Conservation (phyloP, 2,329 filamentous ascomycete species). For the Beauveria asiatica region DNA sequence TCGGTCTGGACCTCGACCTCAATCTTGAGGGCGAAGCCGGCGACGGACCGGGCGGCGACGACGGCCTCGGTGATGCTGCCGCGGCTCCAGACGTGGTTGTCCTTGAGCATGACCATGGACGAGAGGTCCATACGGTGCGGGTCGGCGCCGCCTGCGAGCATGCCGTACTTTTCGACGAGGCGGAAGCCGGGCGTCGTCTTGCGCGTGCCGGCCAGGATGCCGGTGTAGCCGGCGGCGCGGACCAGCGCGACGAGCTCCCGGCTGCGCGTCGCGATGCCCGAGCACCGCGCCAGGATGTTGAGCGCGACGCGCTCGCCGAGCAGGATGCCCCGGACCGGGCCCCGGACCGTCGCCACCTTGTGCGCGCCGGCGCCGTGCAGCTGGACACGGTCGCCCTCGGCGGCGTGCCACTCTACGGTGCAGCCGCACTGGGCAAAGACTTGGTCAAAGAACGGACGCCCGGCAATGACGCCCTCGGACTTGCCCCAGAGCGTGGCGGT, state of each 20-base stretch:
- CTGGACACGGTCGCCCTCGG: slow-evolving; percentile 61
- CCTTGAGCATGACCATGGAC: slow-evolving; percentile 97
- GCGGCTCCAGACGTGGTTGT: slow-evolving; percentile 94
- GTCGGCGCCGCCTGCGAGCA: slow-evolving; percentile 89
- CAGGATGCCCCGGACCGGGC: slow-evolving; percentile 70
- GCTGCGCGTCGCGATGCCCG: slow-evolving; percentile 73
- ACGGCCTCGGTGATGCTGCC: slow-evolving; percentile 83
- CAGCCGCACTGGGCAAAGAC: slow-evolving; percentile 86
- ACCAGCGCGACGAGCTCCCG: slow-evolving; percentile 46
- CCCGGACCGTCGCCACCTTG: slow-evolving; percentile 70
- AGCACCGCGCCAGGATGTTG: slow-evolving; percentile 84
- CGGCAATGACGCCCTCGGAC: slow-evolving; percentile 73
- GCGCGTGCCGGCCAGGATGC: slow-evolving; percentile 83
- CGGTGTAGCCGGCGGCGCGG: slow-evolving; percentile 62
- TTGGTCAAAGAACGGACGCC: slow-evolving; percentile 91
- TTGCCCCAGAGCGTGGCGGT: slow-evolving; percentile 62
- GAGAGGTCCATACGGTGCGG: slow-evolving; percentile 84
- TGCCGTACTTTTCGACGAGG: slow-evolving; percentile 95
- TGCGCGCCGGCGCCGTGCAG: slow-evolving; percentile 42
- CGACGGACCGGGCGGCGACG: slow-evolving; percentile 69
- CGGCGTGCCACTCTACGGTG: slow-evolving; percentile 78
- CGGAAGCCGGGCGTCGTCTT: slow-evolving; percentile 97
- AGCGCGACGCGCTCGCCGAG: slow-evolving; percentile 91
- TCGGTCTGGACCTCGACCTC: slow-evolving; percentile 92
- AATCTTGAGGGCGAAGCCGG: slow-evolving; percentile 85